phyloP scores from a whole-genome alignment of 768 basidiomycete genomes.

The Trametes coccinea region DNA sequence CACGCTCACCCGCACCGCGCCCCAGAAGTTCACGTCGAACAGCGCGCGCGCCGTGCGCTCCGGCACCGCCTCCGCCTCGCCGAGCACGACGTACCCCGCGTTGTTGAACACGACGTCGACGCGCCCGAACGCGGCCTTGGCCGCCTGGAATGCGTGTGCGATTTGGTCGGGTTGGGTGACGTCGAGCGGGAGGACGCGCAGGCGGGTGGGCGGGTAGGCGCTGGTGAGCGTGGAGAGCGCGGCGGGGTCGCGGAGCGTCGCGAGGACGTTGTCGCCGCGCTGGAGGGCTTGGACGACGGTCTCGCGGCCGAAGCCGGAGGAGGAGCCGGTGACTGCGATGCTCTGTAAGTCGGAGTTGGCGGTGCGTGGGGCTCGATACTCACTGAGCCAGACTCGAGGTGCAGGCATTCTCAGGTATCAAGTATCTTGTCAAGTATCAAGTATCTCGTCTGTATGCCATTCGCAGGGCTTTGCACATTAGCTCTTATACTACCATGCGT shows the following conservation, averaged over 20 bases:
- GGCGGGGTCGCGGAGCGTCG: slow-evolving; percentile 43
- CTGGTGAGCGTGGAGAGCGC: slow-evolving; percentile 33
- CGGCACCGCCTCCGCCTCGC: slow-evolving; percentile 40
- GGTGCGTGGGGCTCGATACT: no score
- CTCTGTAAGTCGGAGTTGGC: no score
- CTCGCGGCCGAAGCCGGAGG: slow-evolving; percentile 40
- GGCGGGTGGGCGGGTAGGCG: slow-evolving; percentile 32
- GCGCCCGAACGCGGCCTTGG: slow-evolving; percentile 39
- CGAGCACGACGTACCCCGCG: slow-evolving; percentile 35
- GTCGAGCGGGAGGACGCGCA: slow-evolving; percentile 43
- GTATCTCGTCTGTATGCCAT: no score
- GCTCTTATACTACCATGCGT: no score
- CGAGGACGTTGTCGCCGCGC: slow-evolving; percentile 43
- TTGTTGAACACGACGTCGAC: slow-evolving; percentile 51
- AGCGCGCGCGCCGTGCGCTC: slow-evolving; percentile 33
- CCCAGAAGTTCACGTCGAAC: slow-evolving; percentile 40
- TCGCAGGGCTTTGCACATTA: no score
- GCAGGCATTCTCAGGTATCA: no score
- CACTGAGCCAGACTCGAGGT: no score
- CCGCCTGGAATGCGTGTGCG: slow-evolving; percentile 35
- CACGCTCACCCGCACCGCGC: slow-evolving; percentile 16
- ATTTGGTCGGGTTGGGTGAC: slow-evolving; percentile 38
- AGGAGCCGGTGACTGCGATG: slow-evolving; percentile 42
- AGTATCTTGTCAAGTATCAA: no score
- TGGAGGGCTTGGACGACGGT: slow-evolving; percentile 37